Evolutionary conservation across 208 protist genomes (phyloP).

Genomic region (Tritrichomonas foetus): DNA sequence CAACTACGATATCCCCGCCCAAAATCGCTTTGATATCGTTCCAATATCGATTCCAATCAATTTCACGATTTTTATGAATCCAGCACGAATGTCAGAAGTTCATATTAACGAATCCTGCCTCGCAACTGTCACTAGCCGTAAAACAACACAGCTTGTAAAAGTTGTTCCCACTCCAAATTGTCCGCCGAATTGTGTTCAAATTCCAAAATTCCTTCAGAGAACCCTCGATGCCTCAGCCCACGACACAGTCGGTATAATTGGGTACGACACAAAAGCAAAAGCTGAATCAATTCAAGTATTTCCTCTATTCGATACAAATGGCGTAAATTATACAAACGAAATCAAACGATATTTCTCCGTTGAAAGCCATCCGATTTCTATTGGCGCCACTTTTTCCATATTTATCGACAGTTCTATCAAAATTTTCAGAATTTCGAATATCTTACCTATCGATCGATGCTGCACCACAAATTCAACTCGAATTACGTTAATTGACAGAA

Average conservation of each 20-base stretch:
- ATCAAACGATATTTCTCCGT: not conserved
- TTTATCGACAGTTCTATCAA: not conserved
- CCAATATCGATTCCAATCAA: not conserved
- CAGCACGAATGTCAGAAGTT: not conserved
- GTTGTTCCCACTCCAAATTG: not conserved
- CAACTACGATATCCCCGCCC: not conserved
- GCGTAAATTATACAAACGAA: not conserved
- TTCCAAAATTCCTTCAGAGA: not conserved
- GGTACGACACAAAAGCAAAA: not conserved
- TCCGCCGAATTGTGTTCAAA: not conserved
- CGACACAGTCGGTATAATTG: not conserved
- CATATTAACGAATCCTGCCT: not conserved
- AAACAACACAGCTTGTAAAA: not conserved
- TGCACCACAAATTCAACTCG: not conserved
- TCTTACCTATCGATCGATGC: not conserved
- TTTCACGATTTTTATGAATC: conserved; percentile 14
- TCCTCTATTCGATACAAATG: not conserved
- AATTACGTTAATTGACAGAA: not conserved
- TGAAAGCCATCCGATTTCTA: not conserved
- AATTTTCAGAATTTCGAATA: not conserved
- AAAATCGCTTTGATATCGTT: not conserved
- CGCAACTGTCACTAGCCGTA: not conserved
- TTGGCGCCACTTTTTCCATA: not conserved
- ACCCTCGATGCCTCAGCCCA: not conserved
- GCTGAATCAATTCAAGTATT: not conserved